Evolutionary conservation across 78 protist genomes (phyloP).

Genomic region (Dictyostelium discoideum): dicty_2.7 NC_007088.5:4072001-4072500

Average conservation of each 20-base stretch:
- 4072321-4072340: background rate
- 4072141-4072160: slow-evolving; percentile 62
- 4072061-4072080: slow-evolving; percentile 68
- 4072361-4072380: background rate
- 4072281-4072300: background rate
- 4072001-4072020: slow-evolving; percentile 70
- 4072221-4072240: background rate
- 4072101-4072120: slow-evolving; percentile 52
- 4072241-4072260: too few species aligned
- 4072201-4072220: slow-evolving; percentile 63
- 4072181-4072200: slow-evolving; percentile 61
- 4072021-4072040: slow-evolving; percentile 69
- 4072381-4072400: background rate
- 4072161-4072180: slow-evolving; percentile 58
- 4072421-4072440: too few species aligned
- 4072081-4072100: slow-evolving; percentile 68
- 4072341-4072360: background rate
- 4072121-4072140: slow-evolving; percentile 60
- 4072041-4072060: slow-evolving; percentile 33
- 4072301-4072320: too few species aligned
- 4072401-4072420: too few species aligned
- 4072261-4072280: too few species aligned
- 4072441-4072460: too few species aligned
- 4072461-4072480: too few species aligned
- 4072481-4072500: too few species aligned